Conservation (phyloP, 2,329 filamentous ascomycete genomes). For the Colletotrichum tofieldiae region DNA sequence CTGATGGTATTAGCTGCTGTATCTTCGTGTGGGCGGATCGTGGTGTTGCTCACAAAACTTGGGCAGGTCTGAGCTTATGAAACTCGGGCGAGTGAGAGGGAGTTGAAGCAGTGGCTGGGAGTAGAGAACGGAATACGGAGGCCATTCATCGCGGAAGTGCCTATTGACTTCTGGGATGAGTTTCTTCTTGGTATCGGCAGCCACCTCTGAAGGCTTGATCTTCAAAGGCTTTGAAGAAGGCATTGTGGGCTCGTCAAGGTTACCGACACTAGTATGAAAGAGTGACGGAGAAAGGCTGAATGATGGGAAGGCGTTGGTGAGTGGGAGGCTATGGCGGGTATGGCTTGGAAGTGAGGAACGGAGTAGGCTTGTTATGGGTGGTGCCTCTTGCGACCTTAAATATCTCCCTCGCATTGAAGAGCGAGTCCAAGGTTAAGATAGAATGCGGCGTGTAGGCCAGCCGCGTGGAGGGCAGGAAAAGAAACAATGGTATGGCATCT, state of each 20-base stretch:
- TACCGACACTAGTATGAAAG: not conserved
- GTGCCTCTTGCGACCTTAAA: conserved; percentile 26
- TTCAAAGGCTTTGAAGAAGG: conserved; percentile 60
- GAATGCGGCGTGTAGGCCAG: conserved; percentile 14
- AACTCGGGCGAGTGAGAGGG: conserved; percentile 53
- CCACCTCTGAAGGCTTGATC: conserved; percentile 78
- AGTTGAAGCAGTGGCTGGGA: conserved; percentile 66
- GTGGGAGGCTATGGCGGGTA: not conserved
- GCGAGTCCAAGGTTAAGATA: conserved; percentile 5
- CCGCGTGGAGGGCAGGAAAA: conserved; percentile 33
- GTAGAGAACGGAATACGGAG: conserved; percentile 73
- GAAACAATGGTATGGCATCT: conserved; percentile 31
- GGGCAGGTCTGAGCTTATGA: conserved; percentile 40
- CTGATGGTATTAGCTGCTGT: conserved; percentile 40
- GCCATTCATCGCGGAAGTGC: conserved; percentile 69
- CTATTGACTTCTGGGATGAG: conserved; percentile 77
- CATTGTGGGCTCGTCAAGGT: conserved; percentile 22
- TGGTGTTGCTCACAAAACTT: conserved; percentile 33
- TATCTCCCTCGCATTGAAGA: conserved; percentile 30
- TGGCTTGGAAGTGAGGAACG: conserved; percentile 26
- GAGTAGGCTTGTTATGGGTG: not conserved
- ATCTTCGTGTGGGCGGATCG: no score
- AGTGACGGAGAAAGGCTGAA: not conserved
- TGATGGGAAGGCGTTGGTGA: not conserved
- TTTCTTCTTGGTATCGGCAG: conserved; percentile 79